phyloP scores from a whole-genome alignment of 805 yeast genomes.

The Komagataella ulmi region DNA sequence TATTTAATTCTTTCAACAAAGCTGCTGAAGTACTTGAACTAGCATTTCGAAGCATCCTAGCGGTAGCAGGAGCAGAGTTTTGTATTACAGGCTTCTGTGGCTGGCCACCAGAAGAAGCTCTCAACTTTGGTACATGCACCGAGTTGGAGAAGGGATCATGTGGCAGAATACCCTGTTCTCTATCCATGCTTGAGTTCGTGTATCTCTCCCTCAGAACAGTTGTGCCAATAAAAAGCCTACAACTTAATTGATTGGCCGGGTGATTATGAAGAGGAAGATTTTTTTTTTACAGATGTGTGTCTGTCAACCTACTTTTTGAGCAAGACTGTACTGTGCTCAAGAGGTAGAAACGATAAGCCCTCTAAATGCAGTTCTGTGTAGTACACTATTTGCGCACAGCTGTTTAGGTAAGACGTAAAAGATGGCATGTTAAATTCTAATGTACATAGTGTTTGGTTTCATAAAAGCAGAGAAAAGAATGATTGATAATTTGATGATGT shows the following conservation, averaged over 20 bases:
- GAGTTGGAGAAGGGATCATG: background rate
- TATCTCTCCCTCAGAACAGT: background rate
- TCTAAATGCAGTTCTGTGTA: background rate
- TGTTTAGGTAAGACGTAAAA: background rate
- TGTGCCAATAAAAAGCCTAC: background rate
- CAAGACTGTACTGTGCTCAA: background rate
- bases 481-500: too few relatives aligned
- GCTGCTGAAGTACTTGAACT: conserved; percentile 12
- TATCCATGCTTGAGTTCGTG: background rate
- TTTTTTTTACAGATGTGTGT: background rate
- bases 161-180: background rate
- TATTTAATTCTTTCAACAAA: background rate
- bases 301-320: background rate
- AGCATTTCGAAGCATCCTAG: conserved; percentile 52
- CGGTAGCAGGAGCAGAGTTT: conserved; percentile 48
- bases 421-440: too few relatives aligned
- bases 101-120: background rate
- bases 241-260: background rate
- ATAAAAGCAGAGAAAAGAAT: too few relatives aligned
- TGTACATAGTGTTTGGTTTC: too few relatives aligned
- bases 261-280: background rate
- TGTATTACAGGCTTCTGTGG: conserved; percentile 3
- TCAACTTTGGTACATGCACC: background rate
- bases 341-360: background rate
- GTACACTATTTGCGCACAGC: background rate